Base-by-base conservation (phyloP, 257 asterid species). In the Cruciata laevipes region DNA sequence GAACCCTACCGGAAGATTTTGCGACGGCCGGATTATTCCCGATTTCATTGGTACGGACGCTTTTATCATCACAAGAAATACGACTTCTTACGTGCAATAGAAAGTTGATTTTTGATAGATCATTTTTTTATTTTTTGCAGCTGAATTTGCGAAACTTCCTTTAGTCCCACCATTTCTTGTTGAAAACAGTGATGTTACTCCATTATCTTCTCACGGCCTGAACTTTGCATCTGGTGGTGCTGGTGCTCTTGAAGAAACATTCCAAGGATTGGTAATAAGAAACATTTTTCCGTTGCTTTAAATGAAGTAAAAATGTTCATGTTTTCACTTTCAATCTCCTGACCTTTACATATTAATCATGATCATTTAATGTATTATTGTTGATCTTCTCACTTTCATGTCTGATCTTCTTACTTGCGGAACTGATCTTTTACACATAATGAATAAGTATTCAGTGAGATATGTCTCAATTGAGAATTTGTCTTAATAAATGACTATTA, bases 191-290 rank as follows among this genome's bases (percentile, higher is more conserved):
- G n/a, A 1, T 61, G 18, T 69, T 72, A 3, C 74, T 3, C 59
- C 6, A 65, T 65, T 72, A 67, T 66, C 63, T 69, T 60, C 57
- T 73, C 84, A 87, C 33, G 83, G 44, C 25, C 47, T 75, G 58
- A 88, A 82, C 71, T 85, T 88, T 76, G 93, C 95, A 27, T 88
- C 95, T 1, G 90, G 81, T 16, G 93, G 92, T 25, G 93, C 87
- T n/a, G 93, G 95, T 65, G 89, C 83, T 66, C 76, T 88, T 52
- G 66, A 80, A n/a, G 75, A 76, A 57, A 88, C 95, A 47, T 83
- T 79, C 66, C 69, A 66, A 57, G 95, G 93, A 40, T 42, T 18
- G 65, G 20, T 13, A n/a, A n/a, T n/a, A n/a, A n/a, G n/a, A n/a
- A n/a, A n/a, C n/a, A n/a, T n/a, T n/a, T n/a, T n/a, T n/a, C n/a